Evolutionary conservation across 2,329 filamentous ascomycete genomes (phyloP), one percentile per base, ranked within the genome.

Genomic region (Paracoccidioides brasiliensis): DNA sequence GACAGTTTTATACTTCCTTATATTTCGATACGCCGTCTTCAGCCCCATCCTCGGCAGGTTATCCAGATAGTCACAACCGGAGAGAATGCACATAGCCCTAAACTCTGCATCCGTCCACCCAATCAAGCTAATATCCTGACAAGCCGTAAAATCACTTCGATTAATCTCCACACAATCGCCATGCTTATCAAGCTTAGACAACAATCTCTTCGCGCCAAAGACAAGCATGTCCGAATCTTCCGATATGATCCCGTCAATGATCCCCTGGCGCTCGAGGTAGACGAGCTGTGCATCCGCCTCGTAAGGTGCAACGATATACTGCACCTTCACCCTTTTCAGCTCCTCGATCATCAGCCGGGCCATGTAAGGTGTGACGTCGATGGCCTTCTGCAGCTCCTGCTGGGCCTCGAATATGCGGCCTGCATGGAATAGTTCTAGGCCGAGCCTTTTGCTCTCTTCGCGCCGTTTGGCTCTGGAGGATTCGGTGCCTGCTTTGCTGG

Each of bases 201-300:
- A 74, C 10, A 98, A 78, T 54, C 88, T 82, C 70, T 89, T 91
- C 30, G 90, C 90, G 14, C 93, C 93, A 63, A 98, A 98, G 0
- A 98, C 93, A 38, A 98, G 76, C 56, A 98, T 76, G 72, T 98
- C 93, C 0, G 93, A 98, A 69, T 98, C 93, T 68, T 98, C 93
- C 0, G 93, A 96, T 40, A 98, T 74, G 60, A 98, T 95, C 32
- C 89, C 94, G 62, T 84, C 76, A 63, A 96, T 86, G 52, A 90
- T 75, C 0, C 91, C 91, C 57, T 88, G 81, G 52, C 84, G 83
- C 71, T 98, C 93, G 41, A 98, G 78, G 67, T 97, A 98, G 32
- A 90, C 90, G 63, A 98, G 79, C 70, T 98, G 91, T n/a, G 91
- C 85, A 70, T 98, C 93, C 49, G 93, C 93, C 75, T 98, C 93